Evolutionary conservation across 2,329 filamentous ascomycete species (phyloP).

Genomic region (Pseudocercospora vitis): DNA sequence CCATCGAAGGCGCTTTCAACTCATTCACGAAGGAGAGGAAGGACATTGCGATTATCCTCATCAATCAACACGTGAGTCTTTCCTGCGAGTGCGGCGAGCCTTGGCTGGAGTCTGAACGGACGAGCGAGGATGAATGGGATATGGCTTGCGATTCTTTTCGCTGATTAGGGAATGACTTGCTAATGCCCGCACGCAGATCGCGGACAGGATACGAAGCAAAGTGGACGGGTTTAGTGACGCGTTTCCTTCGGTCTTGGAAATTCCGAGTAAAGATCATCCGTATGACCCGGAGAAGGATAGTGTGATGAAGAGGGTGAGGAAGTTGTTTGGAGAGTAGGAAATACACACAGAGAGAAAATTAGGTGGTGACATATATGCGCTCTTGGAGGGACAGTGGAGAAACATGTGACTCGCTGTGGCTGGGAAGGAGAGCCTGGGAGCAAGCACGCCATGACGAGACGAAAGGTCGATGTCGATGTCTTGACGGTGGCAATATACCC

Average conservation of each 20-base stretch:
- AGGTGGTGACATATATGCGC: too few species aligned
- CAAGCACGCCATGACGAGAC: too few species aligned
- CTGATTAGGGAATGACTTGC: neutral
- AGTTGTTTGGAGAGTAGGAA: constrained; percentile 66
- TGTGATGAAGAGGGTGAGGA: constrained; percentile 81
- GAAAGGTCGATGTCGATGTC: constrained; percentile 76
- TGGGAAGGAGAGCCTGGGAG: too few species aligned
- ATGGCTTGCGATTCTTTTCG: too few species aligned
- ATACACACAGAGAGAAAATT: neutral
- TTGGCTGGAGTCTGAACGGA: neutral
- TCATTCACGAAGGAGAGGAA: constrained; percentile 86
- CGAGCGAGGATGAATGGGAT: too few species aligned
- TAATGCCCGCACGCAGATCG: constrained; percentile 62
- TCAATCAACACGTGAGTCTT: constrained; percentile 86
- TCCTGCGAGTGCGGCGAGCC: neutral
- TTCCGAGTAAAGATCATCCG: constrained; percentile 97
- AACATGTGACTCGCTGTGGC: neutral
- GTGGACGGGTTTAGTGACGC: constrained; percentile 91
- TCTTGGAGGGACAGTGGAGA: too few species aligned
- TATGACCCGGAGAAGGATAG: constrained; percentile 99
- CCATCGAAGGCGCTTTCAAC: constrained; percentile 89
- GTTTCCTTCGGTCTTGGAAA: constrained; percentile 94
- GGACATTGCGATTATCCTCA: constrained; percentile 93
- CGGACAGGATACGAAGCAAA: constrained; percentile 85
- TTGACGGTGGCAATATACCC: constrained; percentile 56